Evolutionary conservation across 257 asterid species (phyloP).

Genomic region (Nemophila menziesii): DNA sequence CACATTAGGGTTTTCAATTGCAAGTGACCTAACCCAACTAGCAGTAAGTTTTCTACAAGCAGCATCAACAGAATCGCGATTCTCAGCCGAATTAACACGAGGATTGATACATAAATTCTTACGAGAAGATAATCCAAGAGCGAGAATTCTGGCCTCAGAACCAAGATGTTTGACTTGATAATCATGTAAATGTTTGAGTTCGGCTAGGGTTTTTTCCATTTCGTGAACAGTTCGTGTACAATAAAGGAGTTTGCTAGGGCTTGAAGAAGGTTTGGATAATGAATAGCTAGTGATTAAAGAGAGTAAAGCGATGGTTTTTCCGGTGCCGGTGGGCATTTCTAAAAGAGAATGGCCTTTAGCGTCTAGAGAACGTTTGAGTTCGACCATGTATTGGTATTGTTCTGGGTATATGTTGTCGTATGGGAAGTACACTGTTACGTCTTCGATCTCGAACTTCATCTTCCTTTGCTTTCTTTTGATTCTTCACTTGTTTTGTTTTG

Average conservation of each 20-base stretch:
- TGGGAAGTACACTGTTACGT: slow-evolving; percentile 83
- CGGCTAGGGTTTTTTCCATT: slow-evolving; percentile 96
- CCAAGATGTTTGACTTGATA: slow-evolving; percentile 71
- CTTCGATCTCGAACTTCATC: slow-evolving; percentile 94
- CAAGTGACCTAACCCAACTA: slow-evolving; percentile 78
- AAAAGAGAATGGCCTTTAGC: slow-evolving; percentile 90
- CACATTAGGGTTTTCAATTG: slow-evolving; percentile 60
- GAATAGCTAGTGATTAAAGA: slow-evolving; percentile 82
- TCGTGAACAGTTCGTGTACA: slow-evolving; percentile 98
- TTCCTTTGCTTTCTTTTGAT: neutral
- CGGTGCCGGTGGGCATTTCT: slow-evolving; percentile 98
- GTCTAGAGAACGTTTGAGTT: slow-evolving; percentile 85
- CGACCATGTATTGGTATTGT: slow-evolving; percentile 87
- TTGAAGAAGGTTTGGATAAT: slow-evolving; percentile 52
- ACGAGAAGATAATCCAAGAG: slow-evolving; percentile 82
- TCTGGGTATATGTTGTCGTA: slow-evolving; percentile 93
- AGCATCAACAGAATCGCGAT: slow-evolving; percentile 93
- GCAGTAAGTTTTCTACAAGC: slow-evolving; percentile 90
- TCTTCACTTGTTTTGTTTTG: too few relatives aligned
- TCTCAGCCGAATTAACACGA: slow-evolving; percentile 73
- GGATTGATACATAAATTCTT: slow-evolving; percentile 91
- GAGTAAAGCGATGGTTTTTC: slow-evolving; percentile 82
- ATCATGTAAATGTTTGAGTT: slow-evolving; percentile 58
- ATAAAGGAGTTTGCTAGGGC: slow-evolving; percentile 60
- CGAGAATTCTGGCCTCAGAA: slow-evolving; percentile 52